Conservation (phyloP, 495 filamentous ascomycete genomes). For the Annulohypoxylon maeteangense region DNA sequence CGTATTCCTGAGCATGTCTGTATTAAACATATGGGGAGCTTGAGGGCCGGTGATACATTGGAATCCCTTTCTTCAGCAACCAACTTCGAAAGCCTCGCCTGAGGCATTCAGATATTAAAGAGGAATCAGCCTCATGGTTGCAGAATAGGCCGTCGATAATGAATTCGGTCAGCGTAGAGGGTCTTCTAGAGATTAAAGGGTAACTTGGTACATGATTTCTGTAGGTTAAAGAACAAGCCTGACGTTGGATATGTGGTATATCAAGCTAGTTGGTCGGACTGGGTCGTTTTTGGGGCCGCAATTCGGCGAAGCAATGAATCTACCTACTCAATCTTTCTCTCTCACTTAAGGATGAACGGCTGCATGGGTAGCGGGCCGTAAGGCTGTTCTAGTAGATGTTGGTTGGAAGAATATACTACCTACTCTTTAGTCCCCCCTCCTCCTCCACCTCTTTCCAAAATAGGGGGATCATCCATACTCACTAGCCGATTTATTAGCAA, state of each 20-base stretch:
- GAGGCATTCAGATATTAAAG: neutral
- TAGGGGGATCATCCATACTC: conserved; percentile 15
- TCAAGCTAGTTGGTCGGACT: conserved; percentile 6
- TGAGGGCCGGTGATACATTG: neutral
- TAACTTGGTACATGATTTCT: no score
- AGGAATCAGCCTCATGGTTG: conserved; percentile 4
- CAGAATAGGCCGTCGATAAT: conserved; percentile 9
- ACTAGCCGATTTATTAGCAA: conserved; percentile 8
- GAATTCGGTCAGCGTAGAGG: neutral
- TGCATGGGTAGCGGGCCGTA: conserved; percentile 34
- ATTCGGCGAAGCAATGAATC: conserved; percentile 24
- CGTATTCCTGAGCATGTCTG: neutral
- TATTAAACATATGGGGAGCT: neutral
- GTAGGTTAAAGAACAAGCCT: no score
- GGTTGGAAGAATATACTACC: conserved; percentile 21
- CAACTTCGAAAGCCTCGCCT: neutral
- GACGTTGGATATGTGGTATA: conserved; percentile 30
- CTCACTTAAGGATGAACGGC: conserved; percentile 19
- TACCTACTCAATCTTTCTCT: conserved; percentile 1
- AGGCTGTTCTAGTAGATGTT: conserved; percentile 38
- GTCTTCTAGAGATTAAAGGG: conserved; percentile 29
- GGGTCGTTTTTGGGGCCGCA: conserved; percentile 34
- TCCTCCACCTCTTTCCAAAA: conserved; percentile 12
- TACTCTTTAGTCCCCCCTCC: neutral
- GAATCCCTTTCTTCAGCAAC: neutral